phyloP scores from a whole-genome alignment of 2,329 filamentous ascomycete species.

The Colletotrichum sp. region DNA sequence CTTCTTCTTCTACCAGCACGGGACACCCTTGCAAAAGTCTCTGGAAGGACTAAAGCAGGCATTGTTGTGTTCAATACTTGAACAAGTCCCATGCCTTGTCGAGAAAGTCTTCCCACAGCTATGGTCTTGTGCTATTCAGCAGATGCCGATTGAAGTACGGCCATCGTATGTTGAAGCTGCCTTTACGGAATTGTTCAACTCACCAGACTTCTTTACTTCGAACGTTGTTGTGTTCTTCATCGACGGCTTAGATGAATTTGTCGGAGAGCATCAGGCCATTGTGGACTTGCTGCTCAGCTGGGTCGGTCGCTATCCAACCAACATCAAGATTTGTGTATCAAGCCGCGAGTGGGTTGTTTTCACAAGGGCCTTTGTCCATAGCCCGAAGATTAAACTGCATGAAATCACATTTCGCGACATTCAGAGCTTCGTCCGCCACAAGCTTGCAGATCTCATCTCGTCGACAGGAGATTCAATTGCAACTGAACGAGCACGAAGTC shows the following conservation, averaged over 20 bases:
- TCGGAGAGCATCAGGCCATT: background rate
- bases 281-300: background rate
- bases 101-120: background rate
- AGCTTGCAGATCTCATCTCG: background rate
- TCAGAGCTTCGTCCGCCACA: background rate
- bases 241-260: constrained; percentile 3
- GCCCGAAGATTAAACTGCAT: background rate
- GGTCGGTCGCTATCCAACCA: background rate
- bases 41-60: background rate
- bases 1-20: background rate
- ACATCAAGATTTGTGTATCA: background rate
- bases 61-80: background rate
- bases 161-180: background rate
- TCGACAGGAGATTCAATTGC: background rate
- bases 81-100: background rate
- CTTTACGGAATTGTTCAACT: background rate
- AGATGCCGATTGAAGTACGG: background rate
- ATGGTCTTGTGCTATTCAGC: background rate
- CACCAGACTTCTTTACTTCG: background rate
- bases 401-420: background rate
- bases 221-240: background rate
- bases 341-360: background rate
- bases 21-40: background rate
- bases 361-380: background rate
- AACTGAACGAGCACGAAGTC: accelerated